These are phyloP conservation scores for Xerophyta viscosa DNA, from an alignment of 106 monocot genomes.

Conservation along the genomic window DNA sequence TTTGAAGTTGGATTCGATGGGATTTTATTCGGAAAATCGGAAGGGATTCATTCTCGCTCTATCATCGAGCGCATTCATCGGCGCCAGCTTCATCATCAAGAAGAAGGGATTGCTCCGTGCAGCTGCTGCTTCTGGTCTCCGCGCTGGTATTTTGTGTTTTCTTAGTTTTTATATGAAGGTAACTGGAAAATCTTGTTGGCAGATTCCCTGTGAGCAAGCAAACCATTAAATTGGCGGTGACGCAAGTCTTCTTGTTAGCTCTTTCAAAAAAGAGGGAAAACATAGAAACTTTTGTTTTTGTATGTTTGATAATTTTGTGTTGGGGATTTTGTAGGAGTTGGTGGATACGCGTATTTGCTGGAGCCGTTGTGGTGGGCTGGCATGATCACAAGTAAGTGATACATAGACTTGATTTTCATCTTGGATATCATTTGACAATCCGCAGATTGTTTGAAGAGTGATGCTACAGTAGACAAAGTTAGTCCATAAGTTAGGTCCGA, in stretches of 20 bases:
- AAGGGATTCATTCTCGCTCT: slow-evolving; percentile 68
- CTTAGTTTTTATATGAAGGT: too few relatives aligned
- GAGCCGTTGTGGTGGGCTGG: slow-evolving; percentile 80
- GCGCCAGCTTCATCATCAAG: slow-evolving; percentile 81
- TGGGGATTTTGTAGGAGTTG: slow-evolving; percentile 31
- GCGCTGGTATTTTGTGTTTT: too few relatives aligned
- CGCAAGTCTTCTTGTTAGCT: not conserved
- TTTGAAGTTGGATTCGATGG: too few relatives aligned
- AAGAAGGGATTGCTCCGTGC: slow-evolving; percentile 51
- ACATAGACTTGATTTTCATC: not conserved
- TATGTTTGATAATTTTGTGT: not conserved
- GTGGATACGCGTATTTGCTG: slow-evolving; percentile 53
- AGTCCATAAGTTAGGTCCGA: too few relatives aligned
- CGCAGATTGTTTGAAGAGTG: too few relatives aligned
- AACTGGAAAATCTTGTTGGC: too few relatives aligned
- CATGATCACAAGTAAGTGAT: slow-evolving; percentile 58
- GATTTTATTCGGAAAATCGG: slow-evolving; percentile 46
- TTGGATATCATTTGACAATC: too few relatives aligned
- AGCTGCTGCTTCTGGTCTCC: slow-evolving; percentile 48
- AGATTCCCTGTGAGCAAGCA: too few relatives aligned
- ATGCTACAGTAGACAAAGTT: too few relatives aligned
- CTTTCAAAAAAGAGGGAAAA: too few relatives aligned
- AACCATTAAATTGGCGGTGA: too few relatives aligned
- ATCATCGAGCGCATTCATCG: slow-evolving; percentile 69
- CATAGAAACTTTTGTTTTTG: not conserved